A percentile compares a stretch with the other conserved stretches of the same genome.
Evolutionary conservation across 257 asterid species (phyloP).

Genomic region (Craterostigma plantagineum): DNA sequence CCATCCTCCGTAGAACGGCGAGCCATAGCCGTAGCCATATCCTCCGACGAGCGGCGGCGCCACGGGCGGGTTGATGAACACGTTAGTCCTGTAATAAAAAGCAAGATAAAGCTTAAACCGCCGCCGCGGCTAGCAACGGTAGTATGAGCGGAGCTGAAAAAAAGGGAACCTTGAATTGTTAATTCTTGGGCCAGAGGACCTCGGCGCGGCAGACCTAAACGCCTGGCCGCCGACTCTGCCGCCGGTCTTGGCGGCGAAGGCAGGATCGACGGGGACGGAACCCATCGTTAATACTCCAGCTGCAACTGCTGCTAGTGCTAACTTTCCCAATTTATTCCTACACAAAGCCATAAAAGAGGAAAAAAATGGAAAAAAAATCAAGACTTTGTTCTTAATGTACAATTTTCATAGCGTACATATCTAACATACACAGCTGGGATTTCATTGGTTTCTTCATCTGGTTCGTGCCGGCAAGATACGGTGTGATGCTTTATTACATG

Average conservation of each 20-base stretch:
- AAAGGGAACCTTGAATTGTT: conserved; percentile 60
- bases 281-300: conserved; percentile 72
- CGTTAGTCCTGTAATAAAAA: conserved; percentile 53
- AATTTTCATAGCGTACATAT: background rate
- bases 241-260: conserved; percentile 79
- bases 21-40: conserved; percentile 51
- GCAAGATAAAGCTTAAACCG: background rate
- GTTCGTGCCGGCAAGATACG: conserved; percentile 28
- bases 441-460: conserved; percentile 27
- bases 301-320: conserved; percentile 61
- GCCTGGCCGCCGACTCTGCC: conserved; percentile 95
- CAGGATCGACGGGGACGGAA: conserved; percentile 75
- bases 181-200: conserved; percentile 65
- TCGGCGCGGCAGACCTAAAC: conserved; percentile 71
- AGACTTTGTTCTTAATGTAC: background rate
- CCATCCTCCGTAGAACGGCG: conserved; percentile 82
- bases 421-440: background rate
- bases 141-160: too few relatives aligned
- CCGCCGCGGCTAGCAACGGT: background rate
- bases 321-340: conserved; percentile 35
- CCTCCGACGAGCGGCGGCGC: conserved; percentile 94
- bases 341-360: conserved; percentile 24
- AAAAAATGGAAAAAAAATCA: conserved; percentile 9
- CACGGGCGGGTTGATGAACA: conserved; percentile 54
- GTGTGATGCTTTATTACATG: conserved; percentile 7